Percentiles rank a stretch among this genome's conserved stretches.
Evolutionary conservation across 73 alveolate species (phyloP).

Genomic region (Loxodes magnus): DNA sequence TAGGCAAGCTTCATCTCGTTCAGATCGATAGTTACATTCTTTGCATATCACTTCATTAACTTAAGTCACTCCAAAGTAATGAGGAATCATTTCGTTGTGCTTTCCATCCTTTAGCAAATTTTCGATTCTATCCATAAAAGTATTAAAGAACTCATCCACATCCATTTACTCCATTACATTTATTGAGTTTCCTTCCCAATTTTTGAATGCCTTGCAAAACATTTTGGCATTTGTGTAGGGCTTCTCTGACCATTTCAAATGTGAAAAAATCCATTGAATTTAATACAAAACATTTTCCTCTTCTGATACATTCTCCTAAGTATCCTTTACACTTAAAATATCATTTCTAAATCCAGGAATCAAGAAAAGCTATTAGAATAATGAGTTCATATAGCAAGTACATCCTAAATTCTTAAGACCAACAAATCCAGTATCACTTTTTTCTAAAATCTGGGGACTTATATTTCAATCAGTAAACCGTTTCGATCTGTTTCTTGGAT

Average conservation of each 20-base stretch:
- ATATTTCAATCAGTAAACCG: slow-evolving; percentile 9
- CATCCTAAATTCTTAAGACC: slow-evolving; percentile 67
- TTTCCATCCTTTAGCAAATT: slow-evolving; percentile 36
- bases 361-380: slow-evolving; percentile 83
- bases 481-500: slow-evolving; percentile 14
- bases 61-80: slow-evolving; percentile 79
- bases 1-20: slow-evolving; percentile 54
- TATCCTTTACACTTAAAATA: slow-evolving; percentile 17
- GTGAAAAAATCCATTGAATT: slow-evolving; percentile 7
- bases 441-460: slow-evolving; percentile 17
- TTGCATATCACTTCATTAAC: slow-evolving; percentile 71
- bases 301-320: background rate
- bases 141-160: slow-evolving; percentile 85
- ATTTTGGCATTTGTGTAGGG: slow-evolving; percentile 10
- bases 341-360: slow-evolving; percentile 47
- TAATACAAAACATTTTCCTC: background rate
- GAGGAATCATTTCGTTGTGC: slow-evolving; percentile 43
- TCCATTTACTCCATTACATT: slow-evolving; percentile 80
- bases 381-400: slow-evolving; percentile 92
- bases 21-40: slow-evolving; percentile 75
- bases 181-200: slow-evolving; percentile 71
- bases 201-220: slow-evolving; percentile 18
- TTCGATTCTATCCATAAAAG: slow-evolving; percentile 83
- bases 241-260: background rate
- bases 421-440: slow-evolving; percentile 43